Evolutionary conservation across 2,329 filamentous ascomycete species (phyloP).

Genomic region (Fusarium equiseti): DNA sequence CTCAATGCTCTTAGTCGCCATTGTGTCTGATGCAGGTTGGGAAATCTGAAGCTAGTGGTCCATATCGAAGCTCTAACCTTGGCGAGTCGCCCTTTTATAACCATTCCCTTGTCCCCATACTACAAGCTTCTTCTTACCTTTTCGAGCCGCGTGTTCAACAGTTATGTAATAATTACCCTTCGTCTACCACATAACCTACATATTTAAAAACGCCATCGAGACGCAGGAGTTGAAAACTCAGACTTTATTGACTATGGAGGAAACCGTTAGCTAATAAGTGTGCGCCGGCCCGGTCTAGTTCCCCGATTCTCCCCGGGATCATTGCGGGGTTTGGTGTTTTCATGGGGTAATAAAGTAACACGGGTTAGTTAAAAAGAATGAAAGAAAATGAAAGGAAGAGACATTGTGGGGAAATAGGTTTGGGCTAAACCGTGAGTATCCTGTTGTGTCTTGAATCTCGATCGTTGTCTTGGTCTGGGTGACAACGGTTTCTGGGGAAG

Average conservation of each 20-base stretch:
- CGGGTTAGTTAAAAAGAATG: conserved; percentile 9
- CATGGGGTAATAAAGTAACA: conserved; percentile 35
- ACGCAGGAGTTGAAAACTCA: conserved; percentile 12
- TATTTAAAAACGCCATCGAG: conserved; percentile 4
- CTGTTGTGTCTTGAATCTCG: not conserved
- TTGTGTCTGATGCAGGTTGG: not conserved
- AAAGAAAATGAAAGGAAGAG: not conserved
- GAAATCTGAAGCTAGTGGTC: not conserved
- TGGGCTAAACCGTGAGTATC: conserved; percentile 4
- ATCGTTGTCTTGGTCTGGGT: not conserved
- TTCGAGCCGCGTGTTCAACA: not conserved
- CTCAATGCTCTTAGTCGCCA: conserved; percentile 28
- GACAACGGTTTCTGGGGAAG: not conserved
- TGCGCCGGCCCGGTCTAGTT: conserved; percentile 25
- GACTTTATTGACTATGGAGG: conserved; percentile 4
- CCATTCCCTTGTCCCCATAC: not conserved
- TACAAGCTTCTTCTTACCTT: not conserved
- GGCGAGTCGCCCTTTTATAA: conserved; percentile 23
- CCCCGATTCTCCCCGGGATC: conserved; percentile 35
- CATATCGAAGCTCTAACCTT: not conserved
- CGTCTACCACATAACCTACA: not conserved
- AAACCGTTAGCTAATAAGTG: conserved; percentile 38
- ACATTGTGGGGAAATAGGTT: not conserved
- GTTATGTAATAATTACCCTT: conserved; percentile 35
- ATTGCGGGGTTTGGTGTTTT: conserved; percentile 37